Evolutionary conservation across 1,284 basidiomycete species (phyloP), one percentile per base, ranked within the genome.

Genomic region (Fistulina hepatica): DNA sequence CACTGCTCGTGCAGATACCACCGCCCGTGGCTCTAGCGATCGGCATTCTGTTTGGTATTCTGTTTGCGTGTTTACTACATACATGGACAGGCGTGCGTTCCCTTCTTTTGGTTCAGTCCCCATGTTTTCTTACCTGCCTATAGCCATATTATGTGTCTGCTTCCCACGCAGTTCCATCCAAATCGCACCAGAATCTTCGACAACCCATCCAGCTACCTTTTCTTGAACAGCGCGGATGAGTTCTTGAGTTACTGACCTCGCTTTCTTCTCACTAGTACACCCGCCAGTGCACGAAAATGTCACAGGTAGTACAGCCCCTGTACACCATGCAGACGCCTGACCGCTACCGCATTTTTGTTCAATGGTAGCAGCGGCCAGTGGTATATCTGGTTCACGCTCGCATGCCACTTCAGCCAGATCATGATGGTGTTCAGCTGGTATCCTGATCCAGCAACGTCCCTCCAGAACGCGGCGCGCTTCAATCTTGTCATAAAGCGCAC

Each of bases 211-310:
- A 72, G 20, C 57, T 79, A 3, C 89, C 89, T 0, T 81, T 80
- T 1, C 52, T 79, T 11, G 76, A 83, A 22, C 88, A 95, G 56
- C 81, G 92, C 11, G 65, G 71, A 33, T 81, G 90, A 33, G 78
- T 95, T 13, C 73, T 95, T 26, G 77, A 90, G 41, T 72, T 95
- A 33, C 69, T 97, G 38, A 82, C 84, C 20, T 81, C 82, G 5
- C 71, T 97, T 34, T 79, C 86, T 0, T 77, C 88, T 1, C 88
- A 93, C 55, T 82, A n/a, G n/a, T n/a, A 95, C 59, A 95, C 92
- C 15, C 79, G 80, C 42, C 82, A 90, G 59, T 97, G 92, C 61
- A 89, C 86, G 9, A 75, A 83, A 22, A 69, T 73, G 48, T 70
- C 86, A 4, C 28, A 19, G 15, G 28, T 31, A n/a, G n/a, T n/a